A percentile compares a stretch with the other conserved stretches of the same genome.
phyloP scores from a whole-genome alignment of 192 early-diverging fungal genomes.

The Podila clonocystis region DNA sequence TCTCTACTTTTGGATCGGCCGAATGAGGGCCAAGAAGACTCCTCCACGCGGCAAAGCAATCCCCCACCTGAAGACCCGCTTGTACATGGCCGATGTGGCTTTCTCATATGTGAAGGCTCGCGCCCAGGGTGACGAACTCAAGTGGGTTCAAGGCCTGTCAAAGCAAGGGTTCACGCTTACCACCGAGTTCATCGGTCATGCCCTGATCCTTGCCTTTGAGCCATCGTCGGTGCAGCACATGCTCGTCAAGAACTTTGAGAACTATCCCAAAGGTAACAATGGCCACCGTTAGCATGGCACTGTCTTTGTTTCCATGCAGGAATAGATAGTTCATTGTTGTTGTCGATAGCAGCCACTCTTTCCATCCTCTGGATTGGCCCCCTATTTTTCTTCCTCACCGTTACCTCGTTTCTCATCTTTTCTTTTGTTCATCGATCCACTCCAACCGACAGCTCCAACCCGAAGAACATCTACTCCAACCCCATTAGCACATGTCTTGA shows the following conservation, averaged over 20 bases:
- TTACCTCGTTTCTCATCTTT: not conserved
- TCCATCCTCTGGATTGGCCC: too few species aligned
- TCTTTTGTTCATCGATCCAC: not conserved
- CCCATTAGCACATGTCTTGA: not conserved
- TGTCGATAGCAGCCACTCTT: too few species aligned
- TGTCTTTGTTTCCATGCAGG: too few species aligned
- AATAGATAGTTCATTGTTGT: too few species aligned
- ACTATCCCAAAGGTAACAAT: constrained; percentile 49
- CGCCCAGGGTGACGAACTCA: constrained; percentile 35
- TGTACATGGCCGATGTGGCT: constrained; percentile 45
- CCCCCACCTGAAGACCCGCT: constrained; percentile 33
- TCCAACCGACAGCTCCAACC: not conserved
- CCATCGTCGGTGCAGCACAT: constrained; percentile 51
- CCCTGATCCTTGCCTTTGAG: constrained; percentile 44
- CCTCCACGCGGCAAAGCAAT: constrained; percentile 47
- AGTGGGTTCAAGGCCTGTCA: constrained; percentile 40
- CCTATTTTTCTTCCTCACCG: too few species aligned
- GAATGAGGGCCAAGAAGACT: constrained; percentile 37
- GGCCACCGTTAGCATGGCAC: too few species aligned
- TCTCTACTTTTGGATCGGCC: constrained; percentile 48
- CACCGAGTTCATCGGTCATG: constrained; percentile 39
- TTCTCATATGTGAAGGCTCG: constrained; percentile 32
- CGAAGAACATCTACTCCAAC: not conserved
- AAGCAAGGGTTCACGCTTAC: constrained; percentile 46
- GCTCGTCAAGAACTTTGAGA: constrained; percentile 52